Conservation (phyloP, 1,284 basidiomycete species). For the Gymnopus androsaceus region DNA sequence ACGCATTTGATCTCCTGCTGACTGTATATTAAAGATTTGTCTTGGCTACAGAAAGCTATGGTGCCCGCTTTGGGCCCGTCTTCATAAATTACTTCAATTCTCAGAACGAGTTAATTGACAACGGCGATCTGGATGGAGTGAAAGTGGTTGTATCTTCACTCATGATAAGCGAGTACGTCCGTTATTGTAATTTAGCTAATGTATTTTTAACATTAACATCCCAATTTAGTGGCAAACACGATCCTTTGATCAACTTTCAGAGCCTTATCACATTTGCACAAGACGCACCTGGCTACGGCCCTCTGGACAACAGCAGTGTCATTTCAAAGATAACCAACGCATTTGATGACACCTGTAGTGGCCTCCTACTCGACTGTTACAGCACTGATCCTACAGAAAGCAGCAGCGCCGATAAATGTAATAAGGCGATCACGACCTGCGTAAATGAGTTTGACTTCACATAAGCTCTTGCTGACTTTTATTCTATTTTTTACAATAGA, state of each 20-base stretch:
- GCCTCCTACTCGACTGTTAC: conserved; percentile 29
- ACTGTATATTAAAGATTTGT: conserved; percentile 30
- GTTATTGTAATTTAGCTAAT: background rate
- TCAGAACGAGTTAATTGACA: conserved; percentile 42
- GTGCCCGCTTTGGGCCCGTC: conserved; percentile 44
- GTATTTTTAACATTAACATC: background rate
- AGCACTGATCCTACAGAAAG: background rate
- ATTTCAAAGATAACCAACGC: conserved; percentile 34
- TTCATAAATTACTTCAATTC: conserved; percentile 44
- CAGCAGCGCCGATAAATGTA: conserved; percentile 10
- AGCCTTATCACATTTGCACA: conserved; percentile 40
- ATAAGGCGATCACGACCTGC: conserved; percentile 21
- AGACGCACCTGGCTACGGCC: conserved; percentile 40
- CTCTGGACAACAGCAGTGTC: conserved; percentile 34
- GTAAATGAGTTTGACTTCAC: background rate
- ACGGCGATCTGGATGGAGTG: conserved; percentile 31
- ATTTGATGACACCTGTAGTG: conserved; percentile 33
- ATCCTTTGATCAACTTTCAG: conserved; percentile 40
- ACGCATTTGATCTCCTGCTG: background rate
- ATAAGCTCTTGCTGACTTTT: background rate
- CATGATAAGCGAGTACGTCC: conserved; percentile 42
- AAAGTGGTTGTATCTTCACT: conserved; percentile 41
- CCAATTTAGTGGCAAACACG: conserved; percentile 39
- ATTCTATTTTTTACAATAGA: background rate
- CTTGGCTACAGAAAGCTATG: conserved; percentile 43